Percentiles rank a stretch among this genome's conserved stretches.
Conservation (phyloP, 805 yeast genomes). For the Lipomyces orientalis region DNA sequence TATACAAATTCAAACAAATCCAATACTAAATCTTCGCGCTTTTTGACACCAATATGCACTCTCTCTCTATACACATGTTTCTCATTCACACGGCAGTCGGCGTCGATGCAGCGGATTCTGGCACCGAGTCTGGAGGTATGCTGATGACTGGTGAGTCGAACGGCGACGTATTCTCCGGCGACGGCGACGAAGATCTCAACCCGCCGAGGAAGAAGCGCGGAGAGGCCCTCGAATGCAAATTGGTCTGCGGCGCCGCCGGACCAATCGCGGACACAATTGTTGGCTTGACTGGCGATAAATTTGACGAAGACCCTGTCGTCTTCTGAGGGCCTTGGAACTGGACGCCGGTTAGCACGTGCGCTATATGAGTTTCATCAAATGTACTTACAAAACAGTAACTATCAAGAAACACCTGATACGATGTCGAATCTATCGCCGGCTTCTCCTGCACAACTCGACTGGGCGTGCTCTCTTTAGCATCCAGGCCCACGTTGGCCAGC, state of each 20-base stretch:
- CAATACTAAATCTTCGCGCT: background rate
- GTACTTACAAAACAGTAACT: constrained; percentile 48
- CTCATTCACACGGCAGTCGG: constrained; percentile 16
- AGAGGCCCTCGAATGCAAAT: background rate
- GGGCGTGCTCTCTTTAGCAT: constrained; percentile 8
- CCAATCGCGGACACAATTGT: background rate
- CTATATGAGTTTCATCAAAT: background rate
- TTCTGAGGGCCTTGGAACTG: constrained; percentile 31
- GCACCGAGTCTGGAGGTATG: background rate
- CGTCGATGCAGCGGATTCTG: background rate
- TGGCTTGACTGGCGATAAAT: background rate
- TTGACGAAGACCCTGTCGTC: background rate
- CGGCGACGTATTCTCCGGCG: constrained; percentile 23
- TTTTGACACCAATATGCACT: constrained; percentile 3
- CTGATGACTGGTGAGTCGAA: constrained; percentile 16
- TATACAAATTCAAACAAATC: background rate
- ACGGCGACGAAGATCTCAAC: constrained; percentile 14
- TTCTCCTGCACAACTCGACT: constrained; percentile 18
- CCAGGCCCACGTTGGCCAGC: constrained; percentile 27
- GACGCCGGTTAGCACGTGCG: background rate
- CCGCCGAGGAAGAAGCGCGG: background rate
- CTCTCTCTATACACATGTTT: constrained; percentile 8
- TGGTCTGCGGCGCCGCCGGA: constrained; percentile 1
- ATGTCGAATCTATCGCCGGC: constrained; percentile 46
- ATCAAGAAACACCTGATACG: constrained; percentile 49